These are phyloP conservation scores for Naematelia encephala DNA, from an alignment of 768 basidiomycete genomes.

Conservation along the genomic window DNA sequence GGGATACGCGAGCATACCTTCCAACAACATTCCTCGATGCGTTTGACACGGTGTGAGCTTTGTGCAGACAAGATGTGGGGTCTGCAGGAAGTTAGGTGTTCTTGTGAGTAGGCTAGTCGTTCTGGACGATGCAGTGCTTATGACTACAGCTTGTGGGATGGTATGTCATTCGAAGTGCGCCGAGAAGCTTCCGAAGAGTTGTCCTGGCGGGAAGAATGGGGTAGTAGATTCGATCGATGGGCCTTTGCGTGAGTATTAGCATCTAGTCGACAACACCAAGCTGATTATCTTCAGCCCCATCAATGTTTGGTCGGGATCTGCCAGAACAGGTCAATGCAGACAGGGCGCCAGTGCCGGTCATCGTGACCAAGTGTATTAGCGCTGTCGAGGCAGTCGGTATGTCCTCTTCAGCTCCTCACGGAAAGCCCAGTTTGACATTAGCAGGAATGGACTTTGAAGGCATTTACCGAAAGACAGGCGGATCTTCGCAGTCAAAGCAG, in stretches of 20 bases:
- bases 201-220: conserved; percentile 53
- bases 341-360: conserved; percentile 62
- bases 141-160: conserved; percentile 66
- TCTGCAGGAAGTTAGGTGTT: conserved; percentile 79
- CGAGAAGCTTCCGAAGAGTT: conserved; percentile 64
- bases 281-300: conserved; percentile 58
- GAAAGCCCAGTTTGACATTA: background rate
- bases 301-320: conserved; percentile 90
- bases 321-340: conserved; percentile 66
- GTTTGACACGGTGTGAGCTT: conserved; percentile 88
- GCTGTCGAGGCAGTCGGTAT: conserved; percentile 83
- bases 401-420: conserved; percentile 39
- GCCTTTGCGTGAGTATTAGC: conserved; percentile 32
- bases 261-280: background rate
- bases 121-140: too few species aligned
- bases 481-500: conserved; percentile 81
- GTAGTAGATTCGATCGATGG: conserved; percentile 44
- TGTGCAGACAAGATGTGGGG: conserved; percentile 99
- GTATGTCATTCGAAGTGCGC: conserved; percentile 86
- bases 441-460: conserved; percentile 92
- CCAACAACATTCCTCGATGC: conserved; percentile 79
- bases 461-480: conserved; percentile 96
- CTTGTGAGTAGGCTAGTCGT: conserved; percentile 59
- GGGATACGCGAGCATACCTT: conserved; percentile 69
- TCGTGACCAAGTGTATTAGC: conserved; percentile 93